Percentiles rank a stretch among this genome's conserved stretches.
phyloP scores from a whole-genome alignment of 2,329 filamentous ascomycete genomes.

The Cladosporium sp. region DNA sequence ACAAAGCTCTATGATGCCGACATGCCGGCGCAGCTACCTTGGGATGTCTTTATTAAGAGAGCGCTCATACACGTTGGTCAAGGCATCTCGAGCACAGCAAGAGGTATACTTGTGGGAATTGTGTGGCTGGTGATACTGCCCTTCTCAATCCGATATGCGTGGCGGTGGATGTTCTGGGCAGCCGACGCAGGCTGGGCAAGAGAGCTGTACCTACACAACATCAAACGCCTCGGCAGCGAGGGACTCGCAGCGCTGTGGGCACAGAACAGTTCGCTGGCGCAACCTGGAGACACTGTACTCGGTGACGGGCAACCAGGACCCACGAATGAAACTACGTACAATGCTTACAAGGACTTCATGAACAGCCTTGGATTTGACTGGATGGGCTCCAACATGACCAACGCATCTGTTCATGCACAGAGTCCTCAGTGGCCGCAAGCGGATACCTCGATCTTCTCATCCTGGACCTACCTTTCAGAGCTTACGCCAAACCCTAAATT shows the following conservation, averaged over 20 bases:
- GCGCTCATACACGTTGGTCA: constrained; percentile 68
- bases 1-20: constrained; percentile 94
- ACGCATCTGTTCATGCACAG: neutral
- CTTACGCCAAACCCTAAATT: constrained; percentile 67
- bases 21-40: constrained; percentile 84
- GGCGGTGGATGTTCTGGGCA: constrained; percentile 93
- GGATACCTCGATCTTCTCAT: constrained; percentile 33
- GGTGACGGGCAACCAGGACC: neutral
- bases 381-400: neutral
- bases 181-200: constrained; percentile 71
- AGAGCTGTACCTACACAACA: constrained; percentile 35
- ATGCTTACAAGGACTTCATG: neutral
- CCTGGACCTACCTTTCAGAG: constrained; percentile 53
- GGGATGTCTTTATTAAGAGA: constrained; percentile 77
- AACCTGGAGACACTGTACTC: constrained; percentile 14
- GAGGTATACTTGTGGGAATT: constrained; percentile 73
- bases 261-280: constrained; percentile 18
- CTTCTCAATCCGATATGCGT: constrained; percentile 86
- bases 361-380: neutral
- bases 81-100: constrained; percentile 34
- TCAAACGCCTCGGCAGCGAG: neutral
- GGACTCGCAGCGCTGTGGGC: constrained; percentile 15
- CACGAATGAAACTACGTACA: neutral
- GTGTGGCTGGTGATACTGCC: constrained; percentile 91
- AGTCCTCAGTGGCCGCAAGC: constrained; percentile 20